Conservation (phyloP, 1,284 basidiomycete genomes). For the Apiotrichum gamsii region DNA sequence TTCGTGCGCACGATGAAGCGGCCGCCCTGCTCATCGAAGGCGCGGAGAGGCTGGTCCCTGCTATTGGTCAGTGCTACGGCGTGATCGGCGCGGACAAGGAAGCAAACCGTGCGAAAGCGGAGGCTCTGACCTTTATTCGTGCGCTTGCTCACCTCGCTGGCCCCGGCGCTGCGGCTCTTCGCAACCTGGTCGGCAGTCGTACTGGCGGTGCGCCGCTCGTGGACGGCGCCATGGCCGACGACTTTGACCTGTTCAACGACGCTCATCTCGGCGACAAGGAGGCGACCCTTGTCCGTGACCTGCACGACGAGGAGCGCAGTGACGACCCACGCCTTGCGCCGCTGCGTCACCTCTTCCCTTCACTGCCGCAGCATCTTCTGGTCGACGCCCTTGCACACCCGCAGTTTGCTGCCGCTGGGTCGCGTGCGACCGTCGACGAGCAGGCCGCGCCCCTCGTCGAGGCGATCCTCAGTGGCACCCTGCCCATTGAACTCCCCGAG, state of each 20-base stretch:
- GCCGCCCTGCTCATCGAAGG: constrained; percentile 2
- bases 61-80: constrained; percentile 21
- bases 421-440: constrained; percentile 22
- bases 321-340: constrained; percentile 24
- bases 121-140: constrained; percentile 23
- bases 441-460: constrained; percentile 39
- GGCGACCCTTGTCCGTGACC: constrained; percentile 3
- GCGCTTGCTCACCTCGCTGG: constrained; percentile 17
- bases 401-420: constrained; percentile 20
- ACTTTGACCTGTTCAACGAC: constrained; percentile 17
- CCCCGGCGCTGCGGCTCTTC: constrained; percentile 8
- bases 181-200: constrained; percentile 16
- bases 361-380: constrained; percentile 35
- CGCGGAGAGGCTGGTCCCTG: constrained; percentile 16
- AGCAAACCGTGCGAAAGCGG: constrained; percentile 16
- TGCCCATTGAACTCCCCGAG: constrained; percentile 36
- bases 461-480: constrained; percentile 33
- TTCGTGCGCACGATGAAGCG: neutral
- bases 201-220: constrained; percentile 9
- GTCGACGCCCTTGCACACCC: constrained; percentile 41
- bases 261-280: constrained; percentile 3
- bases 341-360: constrained; percentile 37
- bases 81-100: constrained; percentile 4
- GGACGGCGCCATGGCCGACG: constrained; percentile 14
- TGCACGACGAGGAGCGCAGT: constrained; percentile 25